These are phyloP conservation scores for Colletotrichum cereale DNA, from an alignment of 2,329 filamentous ascomycete genomes.

Conservation along the genomic window DNA sequence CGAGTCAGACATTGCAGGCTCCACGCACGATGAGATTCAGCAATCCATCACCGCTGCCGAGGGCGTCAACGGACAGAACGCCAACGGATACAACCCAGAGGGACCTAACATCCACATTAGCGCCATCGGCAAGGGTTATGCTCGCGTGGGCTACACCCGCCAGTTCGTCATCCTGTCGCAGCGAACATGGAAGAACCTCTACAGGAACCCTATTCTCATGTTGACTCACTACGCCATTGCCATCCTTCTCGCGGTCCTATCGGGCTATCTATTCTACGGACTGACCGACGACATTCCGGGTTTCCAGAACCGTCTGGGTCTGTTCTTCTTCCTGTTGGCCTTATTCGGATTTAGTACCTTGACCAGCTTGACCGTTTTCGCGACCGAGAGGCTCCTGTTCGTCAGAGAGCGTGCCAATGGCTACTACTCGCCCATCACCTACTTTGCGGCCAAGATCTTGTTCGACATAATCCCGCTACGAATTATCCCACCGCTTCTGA, in stretches of 20 bases:
- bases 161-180: slow-evolving; percentile 92
- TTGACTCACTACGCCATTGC: slow-evolving; percentile 98
- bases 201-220: slow-evolving; percentile 98
- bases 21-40: slow-evolving; percentile 83
- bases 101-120: slow-evolving; percentile 65
- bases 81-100: slow-evolving; percentile 62
- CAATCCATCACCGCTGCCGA: slow-evolving; percentile 74
- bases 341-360: slow-evolving; percentile 97
- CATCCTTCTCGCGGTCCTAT: slow-evolving; percentile 92
- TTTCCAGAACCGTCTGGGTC: slow-evolving; percentile 95
- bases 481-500: slow-evolving; percentile 92
- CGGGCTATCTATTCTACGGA: slow-evolving; percentile 96
- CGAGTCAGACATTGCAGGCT: slow-evolving; percentile 80
- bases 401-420: slow-evolving; percentile 95
- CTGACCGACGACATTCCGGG: slow-evolving; percentile 95
- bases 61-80: slow-evolving; percentile 74
- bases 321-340: slow-evolving; percentile 97
- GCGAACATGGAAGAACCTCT: slow-evolving; percentile 96
- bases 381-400: slow-evolving; percentile 89
- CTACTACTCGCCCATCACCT: slow-evolving; percentile 94
- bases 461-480: slow-evolving; percentile 97
- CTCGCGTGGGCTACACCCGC: slow-evolving; percentile 80
- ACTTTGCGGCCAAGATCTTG: slow-evolving; percentile 96
- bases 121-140: slow-evolving; percentile 82
- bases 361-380: slow-evolving; percentile 94